Base-by-base conservation (phyloP, 495 filamentous ascomycete genomes). In the Evernia prunastri region DNA sequence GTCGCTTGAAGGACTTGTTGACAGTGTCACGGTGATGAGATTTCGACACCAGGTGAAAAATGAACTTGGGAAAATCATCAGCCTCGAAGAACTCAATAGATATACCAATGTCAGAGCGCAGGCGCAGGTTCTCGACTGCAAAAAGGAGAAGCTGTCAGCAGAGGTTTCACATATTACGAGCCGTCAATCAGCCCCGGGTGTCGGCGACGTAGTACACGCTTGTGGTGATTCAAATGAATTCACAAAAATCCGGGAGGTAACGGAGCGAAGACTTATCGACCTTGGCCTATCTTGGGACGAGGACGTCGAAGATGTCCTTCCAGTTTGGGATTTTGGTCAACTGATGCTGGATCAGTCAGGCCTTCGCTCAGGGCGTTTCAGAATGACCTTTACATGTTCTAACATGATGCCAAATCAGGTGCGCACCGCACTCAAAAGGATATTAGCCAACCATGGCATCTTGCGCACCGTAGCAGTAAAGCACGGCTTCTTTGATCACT, bases 271-370 rank as follows among this genome's bases (percentile, higher is more conserved):
- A 11, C 25, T 63, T 23, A 18, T 56, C 20, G 51, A 13, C 10
- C 47, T 63, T 25, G 60, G 60, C 13, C 51, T 63, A 0, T 63
- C 60, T 2, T 63, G 45, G 60, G 51, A 36, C 18, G 20, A 42
- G 31, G 60, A 63, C 20, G 60, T 63, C 60, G 60, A 63, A 36
- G 60, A 63, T n/a, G 11, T 63, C 18, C 51, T 54, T 23, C 60
- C 60, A 37, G 25, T 57, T 1, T 37, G 49, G 36, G 59, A 61
- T 29, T 43, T 25, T 49, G 40, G 42, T 35, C 59, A 61, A 49
- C 43, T 47, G 11, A 47, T 47, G 43, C 43, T 47, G 43, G 43
- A 47, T 47, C 43, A 23, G 20, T 47, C 43, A 47, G 43, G 43
- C 11, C 43, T 47, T 47, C 43, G 18, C 43, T 47, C 43, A 47